Conservation (phyloP, 306 rosid genomes). For the Ormosia emarginata region DNA sequence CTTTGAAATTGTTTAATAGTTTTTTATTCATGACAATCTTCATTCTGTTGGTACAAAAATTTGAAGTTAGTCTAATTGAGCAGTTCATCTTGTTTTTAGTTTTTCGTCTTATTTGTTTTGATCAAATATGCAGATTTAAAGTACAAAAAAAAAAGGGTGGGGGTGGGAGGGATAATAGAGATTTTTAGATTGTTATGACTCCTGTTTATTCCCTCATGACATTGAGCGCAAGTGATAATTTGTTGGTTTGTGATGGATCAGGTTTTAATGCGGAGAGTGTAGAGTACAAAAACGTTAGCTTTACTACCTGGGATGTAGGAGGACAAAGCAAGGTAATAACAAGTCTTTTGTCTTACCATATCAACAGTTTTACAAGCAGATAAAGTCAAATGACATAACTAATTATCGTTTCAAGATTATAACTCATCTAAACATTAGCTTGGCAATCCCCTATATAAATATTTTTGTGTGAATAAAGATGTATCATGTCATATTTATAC, state of each 20-base stretch:
- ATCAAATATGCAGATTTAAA: background rate
- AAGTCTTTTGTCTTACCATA: background rate
- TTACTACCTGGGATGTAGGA: slow-evolving; percentile 56
- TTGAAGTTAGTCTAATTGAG: background rate
- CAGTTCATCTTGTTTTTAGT: background rate
- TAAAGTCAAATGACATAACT: background rate
- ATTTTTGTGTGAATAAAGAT: no score
- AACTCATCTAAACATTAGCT: background rate
- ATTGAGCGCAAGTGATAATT: background rate
- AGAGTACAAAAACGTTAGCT: slow-evolving; percentile 39
- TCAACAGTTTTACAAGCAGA: background rate
- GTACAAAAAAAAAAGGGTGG: background rate
- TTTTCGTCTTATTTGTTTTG: background rate
- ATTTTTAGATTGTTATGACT: no score
- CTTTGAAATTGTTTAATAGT: background rate
- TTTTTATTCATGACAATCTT: background rate
- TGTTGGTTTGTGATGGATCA: slow-evolving; percentile 24
- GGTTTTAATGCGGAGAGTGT: slow-evolving; percentile 54
- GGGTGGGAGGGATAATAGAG: no score
- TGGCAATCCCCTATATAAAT: background rate
- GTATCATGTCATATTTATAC: no score
- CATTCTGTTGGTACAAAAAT: background rate
- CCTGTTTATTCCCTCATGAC: background rate
- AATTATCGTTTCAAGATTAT: background rate
- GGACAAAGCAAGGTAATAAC: slow-evolving; percentile 50